phyloP scores from a whole-genome alignment of 2,329 filamentous ascomycete species.

The Leptographium radiaticola region DNA sequence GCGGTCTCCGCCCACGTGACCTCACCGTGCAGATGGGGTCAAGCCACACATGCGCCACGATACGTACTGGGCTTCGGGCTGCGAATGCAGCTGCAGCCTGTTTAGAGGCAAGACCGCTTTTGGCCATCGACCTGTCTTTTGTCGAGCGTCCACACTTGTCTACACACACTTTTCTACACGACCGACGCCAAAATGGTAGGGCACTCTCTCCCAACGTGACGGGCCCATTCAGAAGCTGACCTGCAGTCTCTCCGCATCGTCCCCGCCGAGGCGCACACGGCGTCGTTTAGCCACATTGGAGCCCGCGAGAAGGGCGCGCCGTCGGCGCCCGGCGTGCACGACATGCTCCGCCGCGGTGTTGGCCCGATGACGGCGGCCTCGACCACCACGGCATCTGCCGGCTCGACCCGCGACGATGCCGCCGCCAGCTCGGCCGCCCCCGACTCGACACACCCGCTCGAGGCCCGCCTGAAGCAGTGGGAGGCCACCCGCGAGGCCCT shows the following conservation, averaged over 20 bases:
- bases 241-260: conserved; percentile 77
- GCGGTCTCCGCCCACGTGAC: background rate
- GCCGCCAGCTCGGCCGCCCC: conserved; percentile 29
- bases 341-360: conserved; percentile 78
- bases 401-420: conserved; percentile 30
- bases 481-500: conserved; percentile 74
- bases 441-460: conserved; percentile 75
- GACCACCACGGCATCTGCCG: conserved; percentile 27
- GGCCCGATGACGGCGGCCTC: conserved; percentile 37
- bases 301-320: conserved; percentile 57
- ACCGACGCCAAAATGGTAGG: background rate
- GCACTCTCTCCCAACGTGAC: no score
- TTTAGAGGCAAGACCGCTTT: no score
- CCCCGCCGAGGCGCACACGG: conserved; percentile 54
- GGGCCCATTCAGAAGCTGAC: background rate
- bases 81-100: background rate
- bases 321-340: conserved; percentile 84
- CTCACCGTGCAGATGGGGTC: rapidly evolving
- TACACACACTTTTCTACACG: background rate
- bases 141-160: background rate
- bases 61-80: background rate
- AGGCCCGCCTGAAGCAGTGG: conserved; percentile 81
- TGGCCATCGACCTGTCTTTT: background rate
- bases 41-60: background rate
- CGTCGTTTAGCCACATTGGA: conserved; percentile 47